Evolutionary conservation across 2,329 filamentous ascomycete genomes (phyloP).

Genomic region (Conoideocrella luteorostrata): DNA sequence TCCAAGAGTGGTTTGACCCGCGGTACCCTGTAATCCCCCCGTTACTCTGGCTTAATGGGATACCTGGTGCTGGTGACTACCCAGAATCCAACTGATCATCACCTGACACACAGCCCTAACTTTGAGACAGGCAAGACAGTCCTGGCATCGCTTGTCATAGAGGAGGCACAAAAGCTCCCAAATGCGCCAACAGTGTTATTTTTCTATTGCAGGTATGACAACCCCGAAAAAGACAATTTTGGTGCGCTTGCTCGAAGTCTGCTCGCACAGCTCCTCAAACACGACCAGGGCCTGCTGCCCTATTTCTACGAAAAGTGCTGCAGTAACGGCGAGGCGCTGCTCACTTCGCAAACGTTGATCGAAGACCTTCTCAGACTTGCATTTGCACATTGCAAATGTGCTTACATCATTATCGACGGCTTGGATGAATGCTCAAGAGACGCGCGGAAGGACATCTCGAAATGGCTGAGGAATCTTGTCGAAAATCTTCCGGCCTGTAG

Average conservation of each 20-base stretch:
- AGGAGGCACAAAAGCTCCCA: background rate
- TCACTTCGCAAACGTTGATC: background rate
- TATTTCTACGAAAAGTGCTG: background rate
- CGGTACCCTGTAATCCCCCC: background rate
- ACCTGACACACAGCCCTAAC: background rate
- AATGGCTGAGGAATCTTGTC: background rate
- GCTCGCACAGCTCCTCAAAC: background rate
- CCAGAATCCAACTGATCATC: background rate
- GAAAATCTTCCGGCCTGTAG: background rate
- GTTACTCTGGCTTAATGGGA: background rate
- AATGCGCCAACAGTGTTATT: background rate
- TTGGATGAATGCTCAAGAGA: background rate
- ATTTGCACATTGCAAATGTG: background rate
- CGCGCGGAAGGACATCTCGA: background rate
- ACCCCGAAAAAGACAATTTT: background rate
- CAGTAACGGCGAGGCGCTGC: background rate
- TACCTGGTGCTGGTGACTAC: background rate
- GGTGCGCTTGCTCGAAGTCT: background rate
- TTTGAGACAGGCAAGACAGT: background rate
- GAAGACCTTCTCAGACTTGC: background rate
- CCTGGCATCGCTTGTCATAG: background rate
- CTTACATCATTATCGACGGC: background rate
- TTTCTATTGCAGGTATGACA: background rate
- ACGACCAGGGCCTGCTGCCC: background rate
- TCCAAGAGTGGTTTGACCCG: background rate